These are phyloP conservation scores for Diaporthe humulicola DNA, from an alignment of 2,329 filamentous ascomycete genomes.

Conservation along the genomic window DNA sequence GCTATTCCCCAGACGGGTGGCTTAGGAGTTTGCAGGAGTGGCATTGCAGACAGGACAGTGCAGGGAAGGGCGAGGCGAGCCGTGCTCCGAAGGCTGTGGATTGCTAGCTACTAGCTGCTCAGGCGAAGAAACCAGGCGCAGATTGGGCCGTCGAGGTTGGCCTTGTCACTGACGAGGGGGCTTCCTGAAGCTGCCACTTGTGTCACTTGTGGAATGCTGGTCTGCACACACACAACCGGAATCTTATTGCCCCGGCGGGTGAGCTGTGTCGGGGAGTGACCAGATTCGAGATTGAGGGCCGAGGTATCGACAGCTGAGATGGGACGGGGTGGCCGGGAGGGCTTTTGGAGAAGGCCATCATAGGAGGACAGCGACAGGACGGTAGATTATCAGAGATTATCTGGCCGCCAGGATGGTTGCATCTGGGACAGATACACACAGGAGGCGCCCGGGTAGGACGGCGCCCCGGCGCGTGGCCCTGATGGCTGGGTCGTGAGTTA, in stretches of 20 bases:
- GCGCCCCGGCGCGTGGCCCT: slow-evolving; percentile 1
- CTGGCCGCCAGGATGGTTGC: background rate
- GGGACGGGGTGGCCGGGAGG: slow-evolving; percentile 6
- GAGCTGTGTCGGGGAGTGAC: background rate
- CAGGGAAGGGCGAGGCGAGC: slow-evolving; percentile 11
- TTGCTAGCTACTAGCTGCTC: background rate
- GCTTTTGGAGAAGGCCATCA: background rate
- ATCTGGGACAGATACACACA: background rate
- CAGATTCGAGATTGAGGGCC: background rate
- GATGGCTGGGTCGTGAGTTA: background rate
- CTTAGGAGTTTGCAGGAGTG: slow-evolving; percentile 3
- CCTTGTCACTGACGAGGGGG: background rate
- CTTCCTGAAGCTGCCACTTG: background rate
- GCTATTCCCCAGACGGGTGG: slow-evolving; percentile 2
- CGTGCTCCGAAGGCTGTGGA: slow-evolving; percentile 4
- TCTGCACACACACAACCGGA: background rate
- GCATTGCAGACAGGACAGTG: slow-evolving; percentile 11
- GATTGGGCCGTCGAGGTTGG: background rate
- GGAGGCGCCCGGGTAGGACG: slow-evolving; percentile 27
- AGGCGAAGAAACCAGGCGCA: slow-evolving; percentile 3
- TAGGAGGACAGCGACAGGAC: slow-evolving; percentile 12
- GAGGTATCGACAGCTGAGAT: slow-evolving; percentile 17
- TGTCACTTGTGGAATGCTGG: background rate
- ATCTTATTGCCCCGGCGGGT: background rate
- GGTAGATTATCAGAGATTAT: background rate